A percentile compares a stretch with the other conserved stretches of the same genome.
Conservation (phyloP, 306 rosid species). For the Oxytropis ochrocephala region DNA sequence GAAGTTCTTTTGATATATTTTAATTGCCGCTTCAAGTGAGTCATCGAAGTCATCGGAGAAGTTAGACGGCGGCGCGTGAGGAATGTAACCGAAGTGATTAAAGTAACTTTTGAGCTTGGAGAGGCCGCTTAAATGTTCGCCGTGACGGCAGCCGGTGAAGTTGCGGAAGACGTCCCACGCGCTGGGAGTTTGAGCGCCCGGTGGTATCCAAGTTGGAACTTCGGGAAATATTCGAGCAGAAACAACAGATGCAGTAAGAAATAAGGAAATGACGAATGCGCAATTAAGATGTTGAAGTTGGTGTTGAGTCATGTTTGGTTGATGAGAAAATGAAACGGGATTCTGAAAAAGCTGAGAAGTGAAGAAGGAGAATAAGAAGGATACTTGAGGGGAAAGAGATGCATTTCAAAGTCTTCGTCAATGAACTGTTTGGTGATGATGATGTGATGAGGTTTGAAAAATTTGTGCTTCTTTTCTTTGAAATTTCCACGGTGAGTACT, state of each 20-base stretch:
- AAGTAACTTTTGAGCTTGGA: constrained; percentile 58
- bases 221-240: constrained; percentile 70
- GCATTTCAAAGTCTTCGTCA: background rate
- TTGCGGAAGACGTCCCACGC: constrained; percentile 58
- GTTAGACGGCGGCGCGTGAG: constrained; percentile 27
- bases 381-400: background rate
- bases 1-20: constrained; percentile 69
- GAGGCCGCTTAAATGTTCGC: constrained; percentile 42
- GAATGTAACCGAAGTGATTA: constrained; percentile 63
- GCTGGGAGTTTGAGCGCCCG: background rate
- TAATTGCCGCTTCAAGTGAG: constrained; percentile 39
- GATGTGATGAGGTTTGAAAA: constrained; percentile 12
- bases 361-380: background rate
- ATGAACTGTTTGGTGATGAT: background rate
- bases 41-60: constrained; percentile 71
- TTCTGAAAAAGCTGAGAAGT: background rate
- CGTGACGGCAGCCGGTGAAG: constrained; percentile 47
- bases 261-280: background rate
- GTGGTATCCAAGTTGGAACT: constrained; percentile 22
- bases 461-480: background rate
- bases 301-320: constrained; percentile 29
- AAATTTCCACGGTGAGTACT: background rate
- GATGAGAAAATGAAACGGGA: background rate
- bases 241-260: background rate
- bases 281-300: background rate